These are phyloP conservation scores for Curvularia lunata DNA, from an alignment of 2,329 filamentous ascomycete species.

Conservation along the genomic window DNA sequence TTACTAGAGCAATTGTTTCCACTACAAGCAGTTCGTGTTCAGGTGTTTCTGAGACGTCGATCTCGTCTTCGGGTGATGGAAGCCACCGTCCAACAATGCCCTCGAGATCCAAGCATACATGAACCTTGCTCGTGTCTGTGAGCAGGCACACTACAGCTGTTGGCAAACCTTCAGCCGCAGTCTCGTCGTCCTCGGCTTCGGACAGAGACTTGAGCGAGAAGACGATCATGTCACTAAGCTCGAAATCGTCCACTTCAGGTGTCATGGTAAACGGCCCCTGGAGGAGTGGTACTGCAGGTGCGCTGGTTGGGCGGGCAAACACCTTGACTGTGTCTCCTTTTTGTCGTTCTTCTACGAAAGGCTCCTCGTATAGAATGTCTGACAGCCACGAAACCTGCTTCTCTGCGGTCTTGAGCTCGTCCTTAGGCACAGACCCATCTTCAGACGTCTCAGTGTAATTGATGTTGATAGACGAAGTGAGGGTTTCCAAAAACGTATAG, in stretches of 20 bases:
- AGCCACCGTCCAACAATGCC: slow-evolving; percentile 70
- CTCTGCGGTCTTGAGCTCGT: slow-evolving; percentile 51
- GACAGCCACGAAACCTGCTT: slow-evolving; percentile 67
- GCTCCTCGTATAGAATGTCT: slow-evolving; percentile 56
- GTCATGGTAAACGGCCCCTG: slow-evolving; percentile 67
- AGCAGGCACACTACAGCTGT: slow-evolving; percentile 64
- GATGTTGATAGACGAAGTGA: slow-evolving; percentile 82
- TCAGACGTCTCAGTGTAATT: slow-evolving; percentile 55
- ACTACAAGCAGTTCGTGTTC: slow-evolving; percentile 47
- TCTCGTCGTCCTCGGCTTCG: slow-evolving; percentile 57
- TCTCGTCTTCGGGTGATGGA: slow-evolving; percentile 51
- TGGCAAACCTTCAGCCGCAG: slow-evolving; percentile 58
- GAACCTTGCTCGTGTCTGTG: slow-evolving; percentile 61
- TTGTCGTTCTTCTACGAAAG: slow-evolving; percentile 50
- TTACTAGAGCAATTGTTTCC: slow-evolving; percentile 49
- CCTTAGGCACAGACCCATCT: slow-evolving; percentile 50
- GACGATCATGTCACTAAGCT: slow-evolving; percentile 67
- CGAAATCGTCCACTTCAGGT: slow-evolving; percentile 59
- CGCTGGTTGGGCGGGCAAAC: slow-evolving; percentile 61
- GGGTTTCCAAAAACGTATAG: slow-evolving; percentile 77
- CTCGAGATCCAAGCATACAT: slow-evolving; percentile 66
- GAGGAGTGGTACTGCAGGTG: slow-evolving; percentile 63
- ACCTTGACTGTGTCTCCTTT: slow-evolving; percentile 57
- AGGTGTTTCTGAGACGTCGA: slow-evolving; percentile 20
- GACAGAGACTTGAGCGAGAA: slow-evolving; percentile 58